These are phyloP conservation scores for Tricholoma furcatifolium DNA, from an alignment of 768 basidiomycete genomes.

Conservation along the genomic window DNA sequence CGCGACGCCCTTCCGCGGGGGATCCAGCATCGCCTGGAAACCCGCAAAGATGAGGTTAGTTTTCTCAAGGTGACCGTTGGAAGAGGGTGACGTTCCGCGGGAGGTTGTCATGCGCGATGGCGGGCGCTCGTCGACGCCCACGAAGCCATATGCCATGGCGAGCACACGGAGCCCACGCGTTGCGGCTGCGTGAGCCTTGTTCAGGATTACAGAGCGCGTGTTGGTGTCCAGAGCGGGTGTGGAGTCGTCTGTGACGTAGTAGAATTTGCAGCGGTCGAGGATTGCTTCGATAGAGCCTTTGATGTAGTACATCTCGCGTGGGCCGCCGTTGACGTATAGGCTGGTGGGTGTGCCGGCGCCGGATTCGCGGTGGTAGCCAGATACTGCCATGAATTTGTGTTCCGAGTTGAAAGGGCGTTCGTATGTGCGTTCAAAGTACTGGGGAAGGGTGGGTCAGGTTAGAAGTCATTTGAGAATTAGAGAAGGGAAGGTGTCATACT, in stretches of 20 bases:
- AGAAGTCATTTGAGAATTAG: neutral
- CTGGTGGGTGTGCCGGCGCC: conserved; percentile 7
- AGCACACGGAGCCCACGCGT: conserved; percentile 81
- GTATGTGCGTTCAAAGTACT: conserved; percentile 69
- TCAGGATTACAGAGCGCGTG: conserved; percentile 64
- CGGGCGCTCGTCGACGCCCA: conserved; percentile 42
- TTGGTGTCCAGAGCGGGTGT: conserved; percentile 75
- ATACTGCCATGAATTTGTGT: conserved; percentile 90
- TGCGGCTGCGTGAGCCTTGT: conserved; percentile 71
- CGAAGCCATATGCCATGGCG: conserved; percentile 89
- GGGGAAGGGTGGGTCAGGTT: neutral
- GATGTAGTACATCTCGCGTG: conserved; percentile 82
- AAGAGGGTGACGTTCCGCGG: conserved; percentile 24
- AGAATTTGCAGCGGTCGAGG: conserved; percentile 82
- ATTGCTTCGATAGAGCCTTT: conserved; percentile 92
- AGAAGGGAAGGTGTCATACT: conserved; percentile 41
- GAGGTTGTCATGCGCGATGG: conserved; percentile 28
- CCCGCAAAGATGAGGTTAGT: conserved; percentile 84
- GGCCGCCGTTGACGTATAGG: conserved; percentile 27
- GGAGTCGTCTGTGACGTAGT: conserved; percentile 88
- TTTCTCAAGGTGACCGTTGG: conserved; percentile 27
- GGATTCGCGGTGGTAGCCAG: conserved; percentile 59
- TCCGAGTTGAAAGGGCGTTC: conserved; percentile 95
- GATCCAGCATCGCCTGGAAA: conserved; percentile 94
- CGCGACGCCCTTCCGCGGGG: conserved; percentile 90